Conservation (phyloP, 2,329 filamentous ascomycete species). For the Fusarium sp. region DNA sequence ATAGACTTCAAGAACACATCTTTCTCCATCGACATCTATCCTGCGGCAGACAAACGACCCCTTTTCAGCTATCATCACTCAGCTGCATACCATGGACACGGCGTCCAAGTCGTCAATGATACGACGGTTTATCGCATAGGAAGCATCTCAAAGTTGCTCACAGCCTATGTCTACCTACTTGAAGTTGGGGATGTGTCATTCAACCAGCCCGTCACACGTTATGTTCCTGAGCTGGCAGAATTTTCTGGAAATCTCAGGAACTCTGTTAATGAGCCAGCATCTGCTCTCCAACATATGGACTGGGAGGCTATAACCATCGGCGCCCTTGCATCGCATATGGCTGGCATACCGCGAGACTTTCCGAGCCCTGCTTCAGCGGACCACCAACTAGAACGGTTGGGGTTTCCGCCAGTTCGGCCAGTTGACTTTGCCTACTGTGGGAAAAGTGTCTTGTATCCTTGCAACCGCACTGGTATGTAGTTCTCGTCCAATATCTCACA, state of each 20-base stretch:
- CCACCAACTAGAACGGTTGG: background rate
- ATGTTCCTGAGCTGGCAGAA: background rate
- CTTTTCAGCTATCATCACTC: background rate
- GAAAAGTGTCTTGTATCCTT: background rate
- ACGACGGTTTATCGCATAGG: background rate
- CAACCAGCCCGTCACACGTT: background rate
- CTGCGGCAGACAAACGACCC: background rate
- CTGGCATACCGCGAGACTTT: background rate
- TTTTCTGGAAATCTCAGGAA: background rate
- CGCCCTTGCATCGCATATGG: background rate
- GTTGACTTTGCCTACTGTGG: background rate
- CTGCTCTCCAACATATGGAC: background rate
- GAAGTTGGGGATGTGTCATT: background rate
- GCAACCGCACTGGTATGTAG: background rate
- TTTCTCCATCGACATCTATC: background rate
- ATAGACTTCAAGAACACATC: background rate
- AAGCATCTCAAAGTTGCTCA: constrained; percentile 3
- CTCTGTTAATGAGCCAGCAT: background rate
- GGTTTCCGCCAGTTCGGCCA: background rate
- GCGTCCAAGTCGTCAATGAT: background rate
- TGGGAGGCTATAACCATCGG: background rate
- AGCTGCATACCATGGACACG: background rate
- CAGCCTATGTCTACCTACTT: background rate
- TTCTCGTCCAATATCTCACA: accelerated
- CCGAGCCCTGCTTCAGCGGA: background rate